Percentiles rank a stretch among this genome's conserved stretches.
Conservation (phyloP, 2,329 filamentous ascomycete genomes). For the Beauveria sp. region DNA sequence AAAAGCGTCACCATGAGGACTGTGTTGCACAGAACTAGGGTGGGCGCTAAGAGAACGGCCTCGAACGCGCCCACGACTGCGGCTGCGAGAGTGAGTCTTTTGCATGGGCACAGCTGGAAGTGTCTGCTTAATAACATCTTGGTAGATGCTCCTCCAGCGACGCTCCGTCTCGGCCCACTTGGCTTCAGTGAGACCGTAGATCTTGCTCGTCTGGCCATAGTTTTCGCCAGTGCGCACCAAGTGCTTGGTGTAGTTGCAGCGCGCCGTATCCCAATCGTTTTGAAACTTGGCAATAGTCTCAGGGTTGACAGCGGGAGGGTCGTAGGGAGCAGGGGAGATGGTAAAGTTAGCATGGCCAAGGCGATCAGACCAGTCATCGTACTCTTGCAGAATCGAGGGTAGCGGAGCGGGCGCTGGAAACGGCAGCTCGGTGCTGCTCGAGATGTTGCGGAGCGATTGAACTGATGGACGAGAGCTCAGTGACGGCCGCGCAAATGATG, state of each 20-base stretch:
- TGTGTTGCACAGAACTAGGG: constrained; percentile 28
- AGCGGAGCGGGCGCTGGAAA: constrained; percentile 36
- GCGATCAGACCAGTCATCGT: constrained; percentile 76
- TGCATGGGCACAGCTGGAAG: constrained; percentile 22
- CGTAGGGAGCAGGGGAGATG: constrained; percentile 75
- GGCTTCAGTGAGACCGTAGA: constrained; percentile 73
- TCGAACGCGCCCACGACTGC: constrained; percentile 32
- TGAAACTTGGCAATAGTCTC: constrained; percentile 55
- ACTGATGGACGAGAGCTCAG: constrained; percentile 71
- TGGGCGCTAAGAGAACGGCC: constrained; percentile 34
- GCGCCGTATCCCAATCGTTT: constrained; percentile 74
- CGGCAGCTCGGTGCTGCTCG: constrained; percentile 51
- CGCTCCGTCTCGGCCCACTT: constrained; percentile 82
- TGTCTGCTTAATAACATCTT: constrained; percentile 52
- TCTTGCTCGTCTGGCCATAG: constrained; percentile 83
- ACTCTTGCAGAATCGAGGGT: constrained; percentile 57
- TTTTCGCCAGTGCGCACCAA: constrained; percentile 83
- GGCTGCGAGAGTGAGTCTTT: constrained; percentile 26
- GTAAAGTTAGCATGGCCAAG: constrained; percentile 92
- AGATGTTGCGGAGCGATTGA: constrained; percentile 61
- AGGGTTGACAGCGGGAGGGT: constrained; percentile 54
- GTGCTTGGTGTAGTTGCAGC: constrained; percentile 83
- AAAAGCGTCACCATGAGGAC: constrained; percentile 31
- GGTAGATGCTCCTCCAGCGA: constrained; percentile 64
- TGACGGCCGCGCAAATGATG: constrained; percentile 43